These are phyloP conservation scores for Melanopsichium pennsylvanicum DNA, from an alignment of 1,284 basidiomycete species.

Conservation along the genomic window DNA sequence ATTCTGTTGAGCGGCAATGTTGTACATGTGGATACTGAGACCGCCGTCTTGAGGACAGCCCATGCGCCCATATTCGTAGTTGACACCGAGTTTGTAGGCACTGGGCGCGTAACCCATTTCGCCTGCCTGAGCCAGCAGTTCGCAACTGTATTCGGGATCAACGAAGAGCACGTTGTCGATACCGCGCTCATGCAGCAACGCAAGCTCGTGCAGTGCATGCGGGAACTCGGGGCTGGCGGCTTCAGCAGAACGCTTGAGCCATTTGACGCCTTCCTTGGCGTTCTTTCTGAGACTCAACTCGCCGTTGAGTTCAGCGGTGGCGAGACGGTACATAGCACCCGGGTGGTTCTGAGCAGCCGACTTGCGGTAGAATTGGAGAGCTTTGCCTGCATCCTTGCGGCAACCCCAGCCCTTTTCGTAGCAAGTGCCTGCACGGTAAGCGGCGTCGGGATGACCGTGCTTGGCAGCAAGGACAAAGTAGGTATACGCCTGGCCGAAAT, in stretches of 20 bases:
- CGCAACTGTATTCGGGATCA: conserved; percentile 92
- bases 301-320: conserved; percentile 94
- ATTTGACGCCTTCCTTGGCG: conserved; percentile 96
- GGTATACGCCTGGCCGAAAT: conserved; percentile 96
- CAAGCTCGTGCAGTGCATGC: conserved; percentile 93
- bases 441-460: conserved; percentile 95
- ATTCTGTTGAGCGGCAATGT: conserved; percentile 81
- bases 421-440: conserved; percentile 94
- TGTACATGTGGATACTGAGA: conserved; percentile 95
- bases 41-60: conserved; percentile 98
- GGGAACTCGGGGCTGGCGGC: conserved; percentile 81
- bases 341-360: conserved; percentile 90
- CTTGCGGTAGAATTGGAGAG: conserved; percentile 88
- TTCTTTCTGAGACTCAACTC: conserved; percentile 85
- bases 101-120: conserved; percentile 96
- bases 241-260: conserved; percentile 96
- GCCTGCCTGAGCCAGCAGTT: conserved; percentile 90
- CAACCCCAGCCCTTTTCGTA: conserved; percentile 99
- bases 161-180: conserved; percentile 96
- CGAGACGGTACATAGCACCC: conserved; percentile 94
- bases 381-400: conserved; percentile 87
- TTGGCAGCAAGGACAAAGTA: conserved; percentile 95
- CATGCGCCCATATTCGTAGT: conserved; percentile 99
- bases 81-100: conserved; percentile 94
- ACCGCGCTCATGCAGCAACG: conserved; percentile 90